Conservation (phyloP, 2,329 filamentous ascomycete species). For the Colletotrichum phormii region DNA sequence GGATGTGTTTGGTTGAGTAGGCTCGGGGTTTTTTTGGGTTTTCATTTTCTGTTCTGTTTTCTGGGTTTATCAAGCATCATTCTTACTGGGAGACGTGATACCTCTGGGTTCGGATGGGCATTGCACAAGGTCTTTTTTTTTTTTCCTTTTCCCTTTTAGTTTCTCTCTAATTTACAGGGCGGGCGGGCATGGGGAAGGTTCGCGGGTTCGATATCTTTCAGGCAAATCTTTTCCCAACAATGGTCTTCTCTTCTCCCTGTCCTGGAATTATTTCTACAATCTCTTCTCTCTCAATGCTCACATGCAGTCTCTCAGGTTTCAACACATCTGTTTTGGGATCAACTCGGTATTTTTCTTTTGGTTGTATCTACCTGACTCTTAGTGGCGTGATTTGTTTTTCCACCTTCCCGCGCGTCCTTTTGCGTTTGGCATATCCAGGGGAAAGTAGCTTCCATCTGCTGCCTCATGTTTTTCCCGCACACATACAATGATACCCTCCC, state of each 20-base stretch:
- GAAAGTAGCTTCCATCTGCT: neutral
- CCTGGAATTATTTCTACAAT: neutral
- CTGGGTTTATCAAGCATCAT: slow-evolving; percentile 40
- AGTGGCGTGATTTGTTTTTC: slow-evolving; percentile 1
- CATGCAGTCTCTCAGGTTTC: neutral
- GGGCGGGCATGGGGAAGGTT: slow-evolving; percentile 1
- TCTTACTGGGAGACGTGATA: slow-evolving; percentile 37
- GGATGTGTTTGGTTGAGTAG: neutral
- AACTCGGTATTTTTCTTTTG: neutral
- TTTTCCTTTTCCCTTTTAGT: neutral
- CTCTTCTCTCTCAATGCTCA: slow-evolving; percentile 15
- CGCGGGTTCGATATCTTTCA: slow-evolving; percentile 2
- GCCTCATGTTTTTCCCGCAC: neutral
- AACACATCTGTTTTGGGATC: neutral
- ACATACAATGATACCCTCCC: slow-evolving; percentile 37
- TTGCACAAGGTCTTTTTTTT: slow-evolving; percentile 33
- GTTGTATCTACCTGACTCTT: neutral
- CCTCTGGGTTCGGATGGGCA: slow-evolving; percentile 36
- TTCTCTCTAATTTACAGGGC: neutral
- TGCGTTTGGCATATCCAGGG: neutral
- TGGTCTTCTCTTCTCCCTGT: neutral
- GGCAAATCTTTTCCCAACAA: neutral
- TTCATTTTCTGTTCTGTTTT: slow-evolving; percentile 19
- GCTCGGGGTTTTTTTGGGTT: slow-evolving; percentile 1
- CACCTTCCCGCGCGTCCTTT: neutral